Conservation (phyloP, 1,139 yeast genomes). For the Geotrichum klebahnii region DNA sequence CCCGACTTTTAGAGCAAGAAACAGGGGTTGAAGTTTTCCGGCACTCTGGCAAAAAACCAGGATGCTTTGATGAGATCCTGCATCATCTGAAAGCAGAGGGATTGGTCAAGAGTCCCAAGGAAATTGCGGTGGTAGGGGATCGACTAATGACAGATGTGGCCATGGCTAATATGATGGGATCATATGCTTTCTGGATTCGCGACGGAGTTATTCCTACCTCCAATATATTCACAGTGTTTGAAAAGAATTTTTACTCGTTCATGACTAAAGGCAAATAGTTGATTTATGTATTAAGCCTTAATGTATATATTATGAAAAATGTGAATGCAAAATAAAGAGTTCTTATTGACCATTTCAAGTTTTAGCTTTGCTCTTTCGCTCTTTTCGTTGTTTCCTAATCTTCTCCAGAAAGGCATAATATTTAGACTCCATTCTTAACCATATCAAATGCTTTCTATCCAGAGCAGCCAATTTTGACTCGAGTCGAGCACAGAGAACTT, state of each 20-base stretch:
- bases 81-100: conserved; percentile 50
- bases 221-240: conserved; percentile 44
- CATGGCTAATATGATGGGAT: conserved; percentile 93
- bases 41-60: conserved; percentile 84
- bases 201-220: conserved; percentile 67
- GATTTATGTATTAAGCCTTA: not conserved
- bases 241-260: conserved; percentile 27
- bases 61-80: conserved; percentile 70
- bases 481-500: conserved; percentile 1
- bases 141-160: conserved; percentile 83
- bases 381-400: not conserved
- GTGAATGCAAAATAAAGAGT: not conserved
- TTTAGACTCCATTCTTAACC: not conserved
- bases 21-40: conserved; percentile 76
- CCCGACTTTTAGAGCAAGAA: conserved; percentile 55
- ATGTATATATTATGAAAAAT: not conserved
- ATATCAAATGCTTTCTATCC: not conserved
- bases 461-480: not conserved
- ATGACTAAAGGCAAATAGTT: conserved; percentile 19
- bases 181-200: conserved; percentile 77
- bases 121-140: conserved; percentile 86
- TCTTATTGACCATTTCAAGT: not conserved
- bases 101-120: conserved; percentile 47
- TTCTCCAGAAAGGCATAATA: not conserved
- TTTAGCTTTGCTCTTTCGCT: not conserved